Conservation (phyloP, 2,329 filamentous ascomycete species). For the Fusarium veterinarium region DNA sequence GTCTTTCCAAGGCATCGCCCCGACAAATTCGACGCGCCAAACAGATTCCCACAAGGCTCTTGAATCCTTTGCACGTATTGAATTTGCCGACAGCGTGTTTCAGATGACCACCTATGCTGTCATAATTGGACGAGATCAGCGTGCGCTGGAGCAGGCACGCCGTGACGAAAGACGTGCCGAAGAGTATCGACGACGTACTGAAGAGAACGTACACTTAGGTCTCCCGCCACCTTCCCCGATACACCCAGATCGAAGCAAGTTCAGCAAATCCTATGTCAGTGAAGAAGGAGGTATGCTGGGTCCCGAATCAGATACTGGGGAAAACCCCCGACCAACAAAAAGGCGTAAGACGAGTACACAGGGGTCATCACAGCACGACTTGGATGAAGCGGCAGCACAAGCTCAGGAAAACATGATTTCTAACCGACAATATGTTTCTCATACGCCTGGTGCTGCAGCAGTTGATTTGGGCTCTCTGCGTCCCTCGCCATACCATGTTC, state of each 20-base stretch:
- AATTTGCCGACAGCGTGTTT: slow-evolving; percentile 80
- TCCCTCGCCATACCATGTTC: slow-evolving; percentile 70
- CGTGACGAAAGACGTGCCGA: slow-evolving; percentile 62
- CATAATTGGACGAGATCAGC: slow-evolving; percentile 77
- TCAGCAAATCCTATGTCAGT: slow-evolving; percentile 74
- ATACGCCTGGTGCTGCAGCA: slow-evolving; percentile 68
- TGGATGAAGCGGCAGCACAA: slow-evolving; percentile 51
- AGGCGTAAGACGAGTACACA: slow-evolving; percentile 60
- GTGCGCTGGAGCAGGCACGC: slow-evolving; percentile 66
- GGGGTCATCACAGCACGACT: slow-evolving; percentile 56
- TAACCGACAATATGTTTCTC: slow-evolving; percentile 70
- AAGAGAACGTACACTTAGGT: slow-evolving; percentile 60
- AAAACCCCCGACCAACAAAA: slow-evolving; percentile 58
- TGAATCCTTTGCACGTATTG: slow-evolving; percentile 70
- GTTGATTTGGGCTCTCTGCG: slow-evolving; percentile 70
- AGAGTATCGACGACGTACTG: slow-evolving; percentile 56
- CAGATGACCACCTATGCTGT: slow-evolving; percentile 82
- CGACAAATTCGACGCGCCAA: slow-evolving; percentile 50
- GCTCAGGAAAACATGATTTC: slow-evolving; percentile 61
- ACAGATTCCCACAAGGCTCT: slow-evolving; percentile 56
- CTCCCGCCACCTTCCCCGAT: slow-evolving; percentile 64
- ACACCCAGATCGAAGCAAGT: slow-evolving; percentile 63
- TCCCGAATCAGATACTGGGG: slow-evolving; percentile 69
- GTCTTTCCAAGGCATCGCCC: slow-evolving; percentile 43
- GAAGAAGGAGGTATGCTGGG: slow-evolving; percentile 77